Evolutionary conservation across 2,329 filamentous ascomycete genomes (phyloP).

Genomic region (Colletotrichum liaoningense): DNA sequence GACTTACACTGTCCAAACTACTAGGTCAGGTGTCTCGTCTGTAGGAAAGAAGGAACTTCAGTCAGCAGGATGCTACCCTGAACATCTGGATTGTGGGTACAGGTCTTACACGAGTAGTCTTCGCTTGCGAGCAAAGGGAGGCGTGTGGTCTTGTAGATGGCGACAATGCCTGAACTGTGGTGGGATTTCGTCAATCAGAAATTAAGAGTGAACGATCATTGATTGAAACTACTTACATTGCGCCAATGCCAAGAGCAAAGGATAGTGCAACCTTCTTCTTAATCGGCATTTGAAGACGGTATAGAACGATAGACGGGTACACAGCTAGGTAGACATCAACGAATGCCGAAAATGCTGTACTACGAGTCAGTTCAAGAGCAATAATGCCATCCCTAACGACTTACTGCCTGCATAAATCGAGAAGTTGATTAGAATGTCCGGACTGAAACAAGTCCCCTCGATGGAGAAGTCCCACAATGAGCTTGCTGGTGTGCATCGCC

Average conservation of each 20-base stretch:
- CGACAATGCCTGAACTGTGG: slow-evolving; percentile 40
- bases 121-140: slow-evolving; percentile 42
- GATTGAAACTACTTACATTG: slow-evolving; percentile 42
- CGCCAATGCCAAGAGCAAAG: slow-evolving; percentile 51
- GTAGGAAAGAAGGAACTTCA: neutral
- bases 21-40: slow-evolving; percentile 52
- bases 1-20: slow-evolving; percentile 57
- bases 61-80: neutral
- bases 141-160: slow-evolving; percentile 49
- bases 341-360: slow-evolving; percentile 47
- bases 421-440: slow-evolving; percentile 49
- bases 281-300: slow-evolving; percentile 48
- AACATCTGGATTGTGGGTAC: neutral
- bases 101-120: slow-evolving; percentile 40
- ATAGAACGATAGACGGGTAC: slow-evolving; percentile 52
- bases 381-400: neutral
- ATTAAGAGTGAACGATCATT: neutral
- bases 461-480: slow-evolving; percentile 53
- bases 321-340: slow-evolving; percentile 56
- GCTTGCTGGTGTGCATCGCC: slow-evolving; percentile 51
- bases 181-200: neutral
- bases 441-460: slow-evolving; percentile 48
- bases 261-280: slow-evolving; percentile 54
- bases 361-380: neutral
- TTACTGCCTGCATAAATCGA: slow-evolving; percentile 53